Base-by-base conservation (phyloP, 306 rosid species). In the Alnus rubra region DNA sequence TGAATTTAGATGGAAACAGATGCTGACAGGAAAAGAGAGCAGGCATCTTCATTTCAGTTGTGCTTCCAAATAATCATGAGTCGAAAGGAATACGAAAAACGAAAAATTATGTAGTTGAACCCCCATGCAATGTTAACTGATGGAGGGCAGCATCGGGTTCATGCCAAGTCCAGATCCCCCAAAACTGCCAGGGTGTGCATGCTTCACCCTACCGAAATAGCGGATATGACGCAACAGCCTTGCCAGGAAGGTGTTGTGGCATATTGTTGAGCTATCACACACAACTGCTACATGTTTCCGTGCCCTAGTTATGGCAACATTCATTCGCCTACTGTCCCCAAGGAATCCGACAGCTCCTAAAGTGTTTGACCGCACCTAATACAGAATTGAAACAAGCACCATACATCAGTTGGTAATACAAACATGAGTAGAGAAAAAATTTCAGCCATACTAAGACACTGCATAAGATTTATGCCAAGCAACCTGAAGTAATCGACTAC, bases 271-370 rank as follows among this genome's bases (percentile, higher is more conserved):
- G 89, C 90, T 88, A 80, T 92, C 97, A 64, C 95, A 92, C 14
- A 92, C 93, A 28, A 92, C 85, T 5, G 93, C 95, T 51, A 92
- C 83, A 67, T 92, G 97, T 78, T 88, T 92, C 60, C 97, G 89
- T 28, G 97, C 93, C 85, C 97, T 88, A 35, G 97, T 92, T 74
- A 92, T 83, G 80, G 97, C 97, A 51, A 92, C 97, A 35, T 92
- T 92, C 88, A 92, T 92, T 68, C 97, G 86, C 83, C 97, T 80
- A 78, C 95, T 92, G 74, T 92, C 97, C 15, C 97, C 97, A 0
- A 92, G 90, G 82, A 92, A 92, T 77, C 97, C 97, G 74, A 92
- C 97, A 19, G 97, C 97, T 73, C 97, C 97, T 74, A 92, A 74
- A 54, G 88, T 89, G 88, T 90, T 92, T 7, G 97, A 92, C 33